Conservation (phyloP, 257 asterid genomes). For the Sherardia arvensis region DNA sequence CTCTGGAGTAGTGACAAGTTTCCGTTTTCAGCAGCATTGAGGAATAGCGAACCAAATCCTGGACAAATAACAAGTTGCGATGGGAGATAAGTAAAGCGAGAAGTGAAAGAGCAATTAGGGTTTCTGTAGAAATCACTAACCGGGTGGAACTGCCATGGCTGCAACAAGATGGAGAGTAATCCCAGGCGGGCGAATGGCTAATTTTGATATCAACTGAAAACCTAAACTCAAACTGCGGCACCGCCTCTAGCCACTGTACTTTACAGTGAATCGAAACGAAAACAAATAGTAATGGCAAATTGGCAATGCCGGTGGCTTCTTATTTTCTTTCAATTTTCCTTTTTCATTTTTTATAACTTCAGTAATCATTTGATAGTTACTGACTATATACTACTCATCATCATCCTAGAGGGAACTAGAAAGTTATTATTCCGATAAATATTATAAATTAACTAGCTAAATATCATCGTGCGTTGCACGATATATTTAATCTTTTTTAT, state of each 20-base stretch:
- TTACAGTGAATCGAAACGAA: too few species aligned
- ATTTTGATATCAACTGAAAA: neutral
- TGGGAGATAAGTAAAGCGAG: neutral
- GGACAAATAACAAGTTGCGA: neutral
- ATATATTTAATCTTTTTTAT: too few species aligned
- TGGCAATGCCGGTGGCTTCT: too few species aligned
- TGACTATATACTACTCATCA: too few species aligned
- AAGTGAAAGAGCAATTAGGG: neutral
- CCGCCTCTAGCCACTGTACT: neutral
- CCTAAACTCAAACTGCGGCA: neutral
- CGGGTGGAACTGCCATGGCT: neutral
- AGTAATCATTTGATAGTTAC: too few species aligned
- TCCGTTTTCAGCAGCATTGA: neutral
- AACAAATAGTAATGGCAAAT: too few species aligned
- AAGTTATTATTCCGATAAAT: too few species aligned
- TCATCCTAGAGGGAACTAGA: too few species aligned
- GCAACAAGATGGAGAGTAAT: neutral
- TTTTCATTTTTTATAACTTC: too few species aligned
- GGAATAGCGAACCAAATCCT: neutral
- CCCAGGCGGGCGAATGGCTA: neutral
- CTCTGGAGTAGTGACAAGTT: conserved; percentile 2
- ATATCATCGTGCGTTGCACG: too few species aligned
- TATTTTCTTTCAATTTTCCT: too few species aligned
- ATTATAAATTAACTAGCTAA: too few species aligned
- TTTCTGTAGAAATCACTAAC: neutral